Evolutionary conservation across 331 rosid genomes (phyloP), one percentile per base, ranked within the genome.

Genomic region (Acacia concinna): DNA sequence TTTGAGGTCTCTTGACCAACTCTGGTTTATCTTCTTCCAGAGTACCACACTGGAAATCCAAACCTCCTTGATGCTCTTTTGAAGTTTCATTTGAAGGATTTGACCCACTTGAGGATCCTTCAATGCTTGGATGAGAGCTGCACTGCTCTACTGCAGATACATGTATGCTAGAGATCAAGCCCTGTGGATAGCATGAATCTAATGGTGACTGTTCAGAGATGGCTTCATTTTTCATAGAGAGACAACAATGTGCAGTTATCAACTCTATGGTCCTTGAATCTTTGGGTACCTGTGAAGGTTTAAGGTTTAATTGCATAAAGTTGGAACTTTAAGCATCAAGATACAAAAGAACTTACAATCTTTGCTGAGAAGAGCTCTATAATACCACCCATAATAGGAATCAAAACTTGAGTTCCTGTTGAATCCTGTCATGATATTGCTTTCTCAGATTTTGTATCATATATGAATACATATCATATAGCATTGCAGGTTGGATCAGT

Each of bases 381-480:
- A 54, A 94, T 89, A 20, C 97, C 98, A 47, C 85, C 94, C 62
- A 78, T 60, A 70, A 91, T 75, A 2, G 97, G 97, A 66, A 94
- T 82, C 71, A 91, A 82, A 67, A 87, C 97, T 85, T 82, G 91
- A 3, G 97, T 91, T 86, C 95, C 97, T 7, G 56, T 46, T 54
- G 74, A 69, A 57, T 85, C 92, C 98, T 94, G 87, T 75, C 77
- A 83, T 74, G 79, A 56, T 35, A 47, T 25, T 72, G 30, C 51
- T 72, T 28, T 40, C 69, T 40, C 12, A 21, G 15, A 56, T 3
- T 56, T 56, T 56, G 8, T 6, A 56, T 23, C 3, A 4, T 23
- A 56, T 23, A 56, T 56, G 31, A 56, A 56, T 56, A 12, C 8
- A 56, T 21, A 56, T 54, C 30, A 54, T 54, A 54, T 9, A 54